Evolutionary conservation across 176 grass and related monocot species (phyloP).

Genomic region (Melocanna baccifera): DNA sequence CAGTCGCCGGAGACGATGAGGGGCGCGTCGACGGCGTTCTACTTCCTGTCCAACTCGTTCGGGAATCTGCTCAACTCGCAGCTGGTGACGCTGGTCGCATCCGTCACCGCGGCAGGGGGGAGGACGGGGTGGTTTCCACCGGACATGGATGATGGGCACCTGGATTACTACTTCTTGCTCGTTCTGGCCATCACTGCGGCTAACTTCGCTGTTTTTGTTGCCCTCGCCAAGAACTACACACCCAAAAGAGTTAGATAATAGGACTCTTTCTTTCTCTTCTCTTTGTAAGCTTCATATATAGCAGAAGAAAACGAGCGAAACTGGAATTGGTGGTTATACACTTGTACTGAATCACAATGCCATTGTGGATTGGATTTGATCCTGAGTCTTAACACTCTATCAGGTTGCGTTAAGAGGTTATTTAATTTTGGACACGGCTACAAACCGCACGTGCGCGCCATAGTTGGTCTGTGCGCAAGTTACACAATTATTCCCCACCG

Average conservation of each 20-base stretch:
- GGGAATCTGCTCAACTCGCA: conserved; percentile 32
- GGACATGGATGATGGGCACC: conserved; percentile 33
- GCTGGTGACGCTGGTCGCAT: conserved; percentile 39
- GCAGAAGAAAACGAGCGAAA: background rate
- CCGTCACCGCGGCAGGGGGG: conserved; percentile 1
- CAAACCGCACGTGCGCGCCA: no score
- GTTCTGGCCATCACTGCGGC: background rate
- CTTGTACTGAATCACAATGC: background rate
- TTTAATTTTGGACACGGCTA: no score
- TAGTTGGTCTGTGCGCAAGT: no score
- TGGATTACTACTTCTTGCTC: conserved; percentile 40
- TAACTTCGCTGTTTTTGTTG: conserved; percentile 24
- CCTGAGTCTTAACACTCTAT: background rate
- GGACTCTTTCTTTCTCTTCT: background rate
- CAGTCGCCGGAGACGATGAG: conserved; percentile 44
- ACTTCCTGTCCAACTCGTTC: conserved; percentile 23
- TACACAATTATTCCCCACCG: no score
- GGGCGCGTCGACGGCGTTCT: conserved; percentile 38
- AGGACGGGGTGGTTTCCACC: conserved; percentile 29
- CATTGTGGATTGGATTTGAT: background rate
- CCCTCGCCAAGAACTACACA: conserved; percentile 31
- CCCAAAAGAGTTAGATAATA: conserved; percentile 13
- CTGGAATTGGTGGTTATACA: background rate
- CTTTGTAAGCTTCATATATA: background rate
- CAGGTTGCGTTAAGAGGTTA: background rate